Evolutionary conservation across 768 basidiomycete genomes (phyloP), one percentile per base, ranked within the genome.

Genomic region (Dacryopinax primogenitus): DNA sequence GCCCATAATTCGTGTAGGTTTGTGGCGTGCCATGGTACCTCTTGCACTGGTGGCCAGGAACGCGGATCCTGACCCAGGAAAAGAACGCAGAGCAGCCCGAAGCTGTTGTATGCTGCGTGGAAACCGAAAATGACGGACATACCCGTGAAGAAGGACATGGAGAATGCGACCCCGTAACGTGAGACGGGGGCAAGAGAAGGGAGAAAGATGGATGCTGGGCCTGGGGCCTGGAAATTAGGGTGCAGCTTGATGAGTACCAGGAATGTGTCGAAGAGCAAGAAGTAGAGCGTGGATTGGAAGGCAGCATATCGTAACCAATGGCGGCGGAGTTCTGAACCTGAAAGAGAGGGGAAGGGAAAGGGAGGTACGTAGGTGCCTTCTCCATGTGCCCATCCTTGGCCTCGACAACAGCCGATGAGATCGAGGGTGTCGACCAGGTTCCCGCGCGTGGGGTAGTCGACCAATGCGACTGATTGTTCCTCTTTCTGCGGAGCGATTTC

Each of bases 1-100:
- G 84, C 79, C 90, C 90, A 92, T 67, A 92, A 83, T 23, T 77
- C 75, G 70, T 86, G 84, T 72, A 92, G 77, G 0, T 88, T 90
- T 51, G 83, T 78, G 2, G 86, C 75, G 15, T 69, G 71, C 85
- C 86, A 92, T 0, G 90, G 89, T 62, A 81, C 72, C 63, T 86
- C 84, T 73, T 83, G 78, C 33, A 87, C 73, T 0, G 90, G 90
- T 4, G 89, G 87, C 88, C 88, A 91, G 32, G 79, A 77, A 0
- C 67, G 62, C 2, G 76, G 6, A 76, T 69, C 1, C 15, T 82
- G 79, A 33, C 77, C 72, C 51, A 86, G 74, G 12, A 81, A 61
- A 18, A 75, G 78, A 36, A 92, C 83, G 18, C 81, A 83, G 67
- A 90, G 66, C 44, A 89, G 74, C 0, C 85, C 84, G 64, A 81